Evolutionary conservation across 1,139 yeast genomes (phyloP), one percentile per base, ranked within the genome.

Genomic region (Torulaspora globosa): DNA sequence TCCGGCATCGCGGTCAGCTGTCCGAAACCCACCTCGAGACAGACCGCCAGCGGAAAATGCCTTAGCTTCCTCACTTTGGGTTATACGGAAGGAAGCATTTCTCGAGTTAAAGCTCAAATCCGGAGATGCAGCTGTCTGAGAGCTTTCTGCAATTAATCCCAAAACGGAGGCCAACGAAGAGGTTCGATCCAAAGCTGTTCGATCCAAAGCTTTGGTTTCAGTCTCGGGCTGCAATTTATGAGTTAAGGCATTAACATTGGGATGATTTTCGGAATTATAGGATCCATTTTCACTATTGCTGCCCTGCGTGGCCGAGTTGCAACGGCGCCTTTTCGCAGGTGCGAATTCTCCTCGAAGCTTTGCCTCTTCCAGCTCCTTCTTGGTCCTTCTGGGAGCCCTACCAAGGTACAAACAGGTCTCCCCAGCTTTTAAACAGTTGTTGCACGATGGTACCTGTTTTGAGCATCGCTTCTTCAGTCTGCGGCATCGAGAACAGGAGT

Each of bases 381-480:
- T 55, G 64, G 69, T 58, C 64, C 78, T 62, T 53, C 73, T 63
- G 27, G 69, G 67, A 1, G 71, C 70, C 43, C 71, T 61, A 3
- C 72, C 72, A 3, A 74, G 70, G 53, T 76, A 77, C 16, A 62
- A 65, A 57, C 82, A 77, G 2, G 40, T 41, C 43, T 65, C 70
- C 3, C 65, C 62, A 3, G 71, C 69, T 47, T 66, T 70, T 11
- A 46, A 48, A 53, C 82, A 77, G 50, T 72, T 73, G 8, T 54
- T 46, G 51, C 82, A 76, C n/a, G 57, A 64, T 0, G 80, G 79
- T 1, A 63, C 47, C 15, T 69, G 67, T 51, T 73, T 72, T 2
- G 75, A 66, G 55, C 82, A 77, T 53, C 72, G 74, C 58, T 74
- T 75, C 62, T 77, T 76, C 38, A 75, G 59, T 38, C 69, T 62